Conservation (phyloP, 257 asterid genomes). For the Cynanchum wilfordii region DNA sequence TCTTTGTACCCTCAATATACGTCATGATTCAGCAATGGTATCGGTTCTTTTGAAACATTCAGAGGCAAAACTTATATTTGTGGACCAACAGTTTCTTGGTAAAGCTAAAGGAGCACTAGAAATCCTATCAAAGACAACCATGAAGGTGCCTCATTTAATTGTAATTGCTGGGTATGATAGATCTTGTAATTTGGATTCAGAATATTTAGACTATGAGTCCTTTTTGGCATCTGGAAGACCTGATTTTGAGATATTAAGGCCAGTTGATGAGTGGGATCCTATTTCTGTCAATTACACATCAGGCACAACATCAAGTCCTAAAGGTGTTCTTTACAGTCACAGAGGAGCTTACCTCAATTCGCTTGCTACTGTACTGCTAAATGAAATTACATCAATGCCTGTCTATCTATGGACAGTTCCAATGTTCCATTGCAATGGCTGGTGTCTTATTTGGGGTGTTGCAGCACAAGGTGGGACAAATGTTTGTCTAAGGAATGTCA, state of each 20-base stretch:
- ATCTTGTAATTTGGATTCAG: not conserved
- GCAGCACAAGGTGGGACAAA: conserved; percentile 38
- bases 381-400: conserved; percentile 26
- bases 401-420: conserved; percentile 36
- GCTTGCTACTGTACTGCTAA: conserved; percentile 22
- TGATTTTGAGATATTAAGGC: conserved; percentile 27
- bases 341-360: conserved; percentile 40
- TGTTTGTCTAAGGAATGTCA: conserved; percentile 30
- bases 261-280: conserved; percentile 29
- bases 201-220: conserved; percentile 21
- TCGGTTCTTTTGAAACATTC: conserved; percentile 23
- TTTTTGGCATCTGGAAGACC: conserved; percentile 22
- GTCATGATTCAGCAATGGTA: conserved; percentile 31
- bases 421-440: conserved; percentile 41
- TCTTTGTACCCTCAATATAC: conserved; percentile 31
- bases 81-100: conserved; percentile 23
- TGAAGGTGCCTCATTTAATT: conserved; percentile 12
- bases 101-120: conserved; percentile 22
- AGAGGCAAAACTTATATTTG: conserved; percentile 27
- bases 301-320: conserved; percentile 36
- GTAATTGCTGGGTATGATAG: conserved; percentile 12
- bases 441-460: conserved; percentile 33
- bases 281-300: conserved; percentile 35
- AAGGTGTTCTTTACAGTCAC: conserved; percentile 34
- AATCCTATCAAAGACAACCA: conserved; percentile 18